Percentiles rank a stretch among this genome's conserved stretches.
Evolutionary conservation across 495 filamentous ascomycete genomes (phyloP).

Genomic region (Aspergillus ostianus): DNA sequence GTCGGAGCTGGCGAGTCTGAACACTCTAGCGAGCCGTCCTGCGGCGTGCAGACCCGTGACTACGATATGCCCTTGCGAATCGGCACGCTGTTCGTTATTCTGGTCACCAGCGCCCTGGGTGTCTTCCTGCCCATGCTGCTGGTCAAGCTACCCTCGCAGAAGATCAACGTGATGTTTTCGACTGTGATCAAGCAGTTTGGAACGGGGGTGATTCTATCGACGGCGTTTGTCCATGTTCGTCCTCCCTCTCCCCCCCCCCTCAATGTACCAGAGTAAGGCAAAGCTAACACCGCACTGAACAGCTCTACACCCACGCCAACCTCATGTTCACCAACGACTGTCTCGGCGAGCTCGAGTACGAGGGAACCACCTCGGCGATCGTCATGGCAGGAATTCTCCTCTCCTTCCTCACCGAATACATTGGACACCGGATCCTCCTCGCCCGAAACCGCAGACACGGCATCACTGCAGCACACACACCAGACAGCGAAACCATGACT

Average conservation of each 20-base stretch:
- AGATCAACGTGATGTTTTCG: slow-evolving; percentile 45
- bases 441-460: slow-evolving; percentile 16
- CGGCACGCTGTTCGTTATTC: slow-evolving; percentile 59
- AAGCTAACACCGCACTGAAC: slow-evolving; percentile 2
- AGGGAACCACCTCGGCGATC: slow-evolving; percentile 59
- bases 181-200: slow-evolving; percentile 65
- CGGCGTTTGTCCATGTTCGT: slow-evolving; percentile 66
- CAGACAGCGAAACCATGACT: neutral
- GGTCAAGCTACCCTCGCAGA: slow-evolving; percentile 28
- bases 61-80: slow-evolving; percentile 61
- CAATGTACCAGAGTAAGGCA: neutral
- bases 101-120: slow-evolving; percentile 47
- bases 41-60: slow-evolving; percentile 43
- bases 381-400: slow-evolving; percentile 65
- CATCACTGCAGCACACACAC: neutral
- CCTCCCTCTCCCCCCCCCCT: neutral
- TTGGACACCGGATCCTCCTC: slow-evolving; percentile 50
- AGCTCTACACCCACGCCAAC: slow-evolving; percentile 63
- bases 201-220: slow-evolving; percentile 70
- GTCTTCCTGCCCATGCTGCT: slow-evolving; percentile 44
- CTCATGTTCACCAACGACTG: slow-evolving; percentile 65
- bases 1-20: slow-evolving; percentile 37
- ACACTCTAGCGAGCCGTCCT: slow-evolving; percentile 28
- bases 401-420: slow-evolving; percentile 59
- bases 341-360: slow-evolving; percentile 57